These are phyloP conservation scores for Kodamaea fukazawae DNA, from an alignment of 805 yeast species.

Conservation along the genomic window DNA sequence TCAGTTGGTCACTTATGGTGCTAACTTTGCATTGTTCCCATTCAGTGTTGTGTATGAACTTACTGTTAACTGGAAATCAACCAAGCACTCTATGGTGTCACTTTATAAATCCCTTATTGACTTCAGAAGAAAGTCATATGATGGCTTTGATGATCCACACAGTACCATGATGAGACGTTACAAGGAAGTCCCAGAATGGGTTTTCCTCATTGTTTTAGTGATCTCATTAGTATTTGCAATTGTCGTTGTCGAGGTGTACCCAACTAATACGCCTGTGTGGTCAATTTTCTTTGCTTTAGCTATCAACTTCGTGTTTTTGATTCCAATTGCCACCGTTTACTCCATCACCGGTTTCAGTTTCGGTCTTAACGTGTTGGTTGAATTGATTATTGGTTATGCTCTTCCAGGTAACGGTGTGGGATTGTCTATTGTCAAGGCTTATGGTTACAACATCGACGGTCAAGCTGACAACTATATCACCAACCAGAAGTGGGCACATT, in stretches of 20 bases:
- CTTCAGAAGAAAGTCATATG: conserved; percentile 25
- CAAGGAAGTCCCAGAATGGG: conserved; percentile 37
- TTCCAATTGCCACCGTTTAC: conserved; percentile 29
- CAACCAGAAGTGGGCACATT: conserved; percentile 37
- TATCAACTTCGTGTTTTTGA: conserved; percentile 31
- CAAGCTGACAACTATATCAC: conserved; percentile 33
- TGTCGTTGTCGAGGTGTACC: conserved; percentile 27
- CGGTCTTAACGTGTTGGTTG: conserved; percentile 38
- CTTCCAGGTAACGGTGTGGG: conserved; percentile 37
- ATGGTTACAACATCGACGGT: conserved; percentile 47
- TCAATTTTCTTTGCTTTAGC: conserved; percentile 33
- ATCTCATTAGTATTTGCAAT: conserved; percentile 31
- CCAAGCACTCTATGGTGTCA: conserved; percentile 15
- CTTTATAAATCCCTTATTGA: conserved; percentile 14
- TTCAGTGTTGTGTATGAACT: conserved; percentile 23
- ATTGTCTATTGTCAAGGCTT: conserved; percentile 51
- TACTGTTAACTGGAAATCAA: conserved; percentile 14
- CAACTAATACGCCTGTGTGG: conserved; percentile 37
- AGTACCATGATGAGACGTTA: conserved; percentile 32
- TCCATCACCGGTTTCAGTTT: conserved; percentile 32
- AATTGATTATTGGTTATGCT: conserved; percentile 37
- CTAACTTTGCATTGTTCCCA: conserved; percentile 22
- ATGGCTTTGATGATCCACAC: conserved; percentile 33
- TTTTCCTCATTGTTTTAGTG: conserved; percentile 23
- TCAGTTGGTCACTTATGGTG: conserved; percentile 20